Percentiles rank a stretch among this genome's conserved stretches.
Conservation (phyloP, 208 protist genomes). For the Acanthamoeba triangularis region DNA sequence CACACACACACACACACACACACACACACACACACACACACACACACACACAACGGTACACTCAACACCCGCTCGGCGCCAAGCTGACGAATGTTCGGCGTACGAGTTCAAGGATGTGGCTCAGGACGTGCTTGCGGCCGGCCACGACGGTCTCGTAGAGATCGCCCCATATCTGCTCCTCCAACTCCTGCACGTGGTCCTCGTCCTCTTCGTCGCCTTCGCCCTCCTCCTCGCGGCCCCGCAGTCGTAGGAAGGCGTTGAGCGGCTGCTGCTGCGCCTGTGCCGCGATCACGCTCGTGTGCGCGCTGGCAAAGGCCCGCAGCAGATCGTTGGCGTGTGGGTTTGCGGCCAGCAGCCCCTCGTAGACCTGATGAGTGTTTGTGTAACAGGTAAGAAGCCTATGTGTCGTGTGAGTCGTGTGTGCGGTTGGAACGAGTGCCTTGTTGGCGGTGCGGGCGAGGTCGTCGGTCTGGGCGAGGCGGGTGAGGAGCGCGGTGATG, state of each 20-base stretch:
- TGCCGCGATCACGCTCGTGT: not conserved
- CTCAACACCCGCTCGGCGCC: no score
- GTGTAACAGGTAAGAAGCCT: no score
- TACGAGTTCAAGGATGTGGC: constrained; percentile 1
- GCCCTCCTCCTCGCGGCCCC: not conserved
- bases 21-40: no score
- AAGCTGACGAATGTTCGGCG: no score
- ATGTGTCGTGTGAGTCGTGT: no score
- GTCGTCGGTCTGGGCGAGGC: not conserved
- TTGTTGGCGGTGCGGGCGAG: constrained; percentile 20
- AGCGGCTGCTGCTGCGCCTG: constrained; percentile 13
- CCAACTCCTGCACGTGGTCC: not conserved
- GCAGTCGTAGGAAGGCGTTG: constrained; percentile 8
- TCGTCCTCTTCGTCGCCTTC: constrained; percentile 12
- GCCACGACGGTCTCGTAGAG: constrained; percentile 16
- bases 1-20: no score
- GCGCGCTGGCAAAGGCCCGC: constrained; percentile 12
- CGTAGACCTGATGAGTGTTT: constrained; percentile 13
- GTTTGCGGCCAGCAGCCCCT: not conserved
- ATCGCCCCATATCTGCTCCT: constrained; percentile 10
- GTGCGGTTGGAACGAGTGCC: no score
- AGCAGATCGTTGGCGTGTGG: not conserved
- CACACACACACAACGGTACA: no score
- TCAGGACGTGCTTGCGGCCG: constrained; percentile 4
- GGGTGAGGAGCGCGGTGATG: constrained; percentile 7